These are phyloP conservation scores for Penicillium roqueforti DNA, from an alignment of 495 filamentous ascomycete genomes.

Conservation along the genomic window DNA sequence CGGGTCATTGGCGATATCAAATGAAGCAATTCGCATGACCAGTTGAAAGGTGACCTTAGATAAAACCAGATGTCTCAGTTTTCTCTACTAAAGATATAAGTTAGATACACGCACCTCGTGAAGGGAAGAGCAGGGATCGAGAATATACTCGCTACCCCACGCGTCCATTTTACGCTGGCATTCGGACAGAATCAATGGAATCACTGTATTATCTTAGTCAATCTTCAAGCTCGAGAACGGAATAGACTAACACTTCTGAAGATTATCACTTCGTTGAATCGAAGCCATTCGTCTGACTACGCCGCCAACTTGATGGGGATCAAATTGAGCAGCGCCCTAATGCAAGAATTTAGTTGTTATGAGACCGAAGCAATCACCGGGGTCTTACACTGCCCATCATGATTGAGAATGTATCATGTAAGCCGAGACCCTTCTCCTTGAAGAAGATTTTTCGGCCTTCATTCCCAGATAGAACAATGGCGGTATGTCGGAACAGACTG, in stretches of 20 bases:
- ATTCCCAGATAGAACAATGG: constrained; percentile 5
- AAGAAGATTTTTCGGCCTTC: constrained; percentile 5
- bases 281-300: neutral
- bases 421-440: neutral
- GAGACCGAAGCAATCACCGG: neutral
- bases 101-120: neutral
- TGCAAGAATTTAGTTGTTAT: neutral
- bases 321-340: neutral
- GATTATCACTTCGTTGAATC: neutral
- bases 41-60: constrained; percentile 1
- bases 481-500: neutral
- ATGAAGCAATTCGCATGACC: constrained; percentile 2
- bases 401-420: constrained; percentile 1
- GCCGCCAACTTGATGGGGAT: neutral
- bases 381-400: constrained; percentile 2
- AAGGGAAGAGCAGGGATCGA: constrained; percentile 10
- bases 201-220: neutral
- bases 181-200: constrained; percentile 5
- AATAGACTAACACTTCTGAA: neutral
- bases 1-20: constrained; percentile 2
- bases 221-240: neutral
- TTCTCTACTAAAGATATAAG: too few relatives aligned
- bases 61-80: neutral
- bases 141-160: neutral
- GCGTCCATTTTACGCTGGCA: constrained; percentile 2